Evolutionary conservation across 495 filamentous ascomycete genomes (phyloP), one percentile per base, ranked within the genome.

Genomic region (Talaromyces stipitatus): DNA sequence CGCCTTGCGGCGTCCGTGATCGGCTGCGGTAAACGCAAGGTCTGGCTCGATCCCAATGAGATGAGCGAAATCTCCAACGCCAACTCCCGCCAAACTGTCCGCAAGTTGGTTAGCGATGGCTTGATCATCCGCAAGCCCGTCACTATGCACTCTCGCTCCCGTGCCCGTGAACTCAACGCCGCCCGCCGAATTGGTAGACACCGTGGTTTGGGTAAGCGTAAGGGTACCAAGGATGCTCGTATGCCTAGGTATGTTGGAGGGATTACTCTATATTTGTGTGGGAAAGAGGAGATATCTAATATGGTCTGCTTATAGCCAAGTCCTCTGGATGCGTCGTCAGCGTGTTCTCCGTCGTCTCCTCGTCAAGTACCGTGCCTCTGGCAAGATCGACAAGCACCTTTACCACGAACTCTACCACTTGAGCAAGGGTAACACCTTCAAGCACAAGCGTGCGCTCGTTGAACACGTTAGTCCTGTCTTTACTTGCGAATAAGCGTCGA

Each of bases 361-460:
- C 64, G 92, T 96, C 82, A 96, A 97, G 81, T 99, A 99, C 83
- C 94, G 94, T 79, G 92, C 91, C 73, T 85, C 86, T 70, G 94
- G 94, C 78, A 99, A 99, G 88, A 99, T 99, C 78, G 94, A 99
- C 82, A 99, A 99, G 85, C 95, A 99, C 83, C 91, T 99, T 54
- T 99, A 99, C 85, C 94, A 99, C 84, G 90, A 96, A 82, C 91
- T 99, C 62, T 99, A 99, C 83, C 92, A 96, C 77, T 80, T 95
- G 68, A 89, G 87, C 86, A 99, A 99, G 91, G 94, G 94, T 95
- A 99, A 99, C 86, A 92, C 94, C 74, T 99, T 99, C 88, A 99
- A 99, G 91, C 94, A 99, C 87, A 99, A 96, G 90, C 88, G 94
- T 71, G 94, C 90, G 62, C 86, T 99, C 65, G 90, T 99, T 73